phyloP scores from a whole-genome alignment of 2,329 filamentous ascomycete genomes.

The Leptographium radiaticola region DNA sequence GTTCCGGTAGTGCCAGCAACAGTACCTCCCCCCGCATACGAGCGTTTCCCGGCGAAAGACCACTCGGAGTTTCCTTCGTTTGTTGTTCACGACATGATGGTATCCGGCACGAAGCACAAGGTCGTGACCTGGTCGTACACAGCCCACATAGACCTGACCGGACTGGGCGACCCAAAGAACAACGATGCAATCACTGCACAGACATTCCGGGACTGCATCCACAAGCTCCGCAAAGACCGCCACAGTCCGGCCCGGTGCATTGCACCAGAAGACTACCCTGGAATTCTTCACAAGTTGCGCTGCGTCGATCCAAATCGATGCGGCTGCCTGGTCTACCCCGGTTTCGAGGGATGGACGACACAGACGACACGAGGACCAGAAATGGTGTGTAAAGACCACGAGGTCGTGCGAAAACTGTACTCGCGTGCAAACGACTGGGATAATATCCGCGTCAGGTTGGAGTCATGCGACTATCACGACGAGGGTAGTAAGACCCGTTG shows the following conservation, averaged over 20 bases:
- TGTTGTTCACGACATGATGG: not conserved
- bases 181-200: not conserved
- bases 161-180: not conserved
- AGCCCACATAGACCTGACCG: slow-evolving; percentile 3
- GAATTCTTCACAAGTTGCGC: slow-evolving; percentile 3
- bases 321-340: slow-evolving; percentile 3
- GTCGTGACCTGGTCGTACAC: slow-evolving; percentile 4
- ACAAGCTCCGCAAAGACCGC: not conserved
- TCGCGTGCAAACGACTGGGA: not conserved
- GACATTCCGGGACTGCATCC: not conserved
- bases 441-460: not conserved
- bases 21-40: not conserved
- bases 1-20: not conserved
- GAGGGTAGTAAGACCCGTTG: not conserved
- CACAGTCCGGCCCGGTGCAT: not conserved
- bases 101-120: not conserved
- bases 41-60: not conserved
- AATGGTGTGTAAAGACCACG: not conserved
- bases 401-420: not conserved
- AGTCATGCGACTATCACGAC: not conserved
- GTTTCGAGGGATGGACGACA: not conserved
- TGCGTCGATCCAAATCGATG: slow-evolving; percentile 6
- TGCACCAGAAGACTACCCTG: slow-evolving; percentile 1
- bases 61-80: not conserved
- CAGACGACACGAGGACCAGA: not conserved